phyloP scores from a whole-genome alignment of 2,329 filamentous ascomycete species.

The Pseudocercospora fijiensis region DNA sequence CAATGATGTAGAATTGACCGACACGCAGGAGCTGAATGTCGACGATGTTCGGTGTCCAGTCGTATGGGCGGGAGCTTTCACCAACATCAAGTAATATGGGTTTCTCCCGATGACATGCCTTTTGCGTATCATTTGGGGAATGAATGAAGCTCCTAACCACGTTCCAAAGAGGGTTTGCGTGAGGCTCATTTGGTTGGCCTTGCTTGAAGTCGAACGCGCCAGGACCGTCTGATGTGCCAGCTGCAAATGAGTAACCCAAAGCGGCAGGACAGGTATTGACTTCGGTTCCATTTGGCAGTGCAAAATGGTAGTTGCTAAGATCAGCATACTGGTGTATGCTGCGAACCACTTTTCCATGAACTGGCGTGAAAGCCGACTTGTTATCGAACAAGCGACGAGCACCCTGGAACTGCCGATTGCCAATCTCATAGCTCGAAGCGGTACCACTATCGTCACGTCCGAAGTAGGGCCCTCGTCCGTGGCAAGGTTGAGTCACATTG shows the following conservation, averaged over 20 bases:
- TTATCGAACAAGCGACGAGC: conserved; percentile 60
- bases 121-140: conserved; percentile 67
- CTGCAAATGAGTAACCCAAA: conserved; percentile 88
- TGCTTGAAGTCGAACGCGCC: conserved; percentile 93
- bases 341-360: conserved; percentile 67
- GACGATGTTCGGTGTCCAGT: conserved; percentile 88
- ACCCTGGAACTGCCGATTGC: conserved; percentile 66
- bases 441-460: conserved; percentile 62
- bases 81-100: conserved; percentile 87
- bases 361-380: conserved; percentile 43
- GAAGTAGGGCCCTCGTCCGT: conserved; percentile 71
- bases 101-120: conserved; percentile 75
- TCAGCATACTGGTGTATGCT: conserved; percentile 84
- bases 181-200: conserved; percentile 70
- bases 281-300: conserved; percentile 67
- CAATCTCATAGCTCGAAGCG: conserved; percentile 73
- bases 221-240: conserved; percentile 87
- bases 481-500: conserved; percentile 68
- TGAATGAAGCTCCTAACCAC: conserved; percentile 72
- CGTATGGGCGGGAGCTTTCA: conserved; percentile 72
- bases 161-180: conserved; percentile 75
- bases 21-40: conserved; percentile 83
- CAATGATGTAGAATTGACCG: conserved; percentile 78
- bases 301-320: conserved; percentile 73
- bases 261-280: conserved; percentile 81